Base-by-base conservation (phyloP, 2,329 filamentous ascomycete genomes). In the Colletotrichum sp. region DNA sequence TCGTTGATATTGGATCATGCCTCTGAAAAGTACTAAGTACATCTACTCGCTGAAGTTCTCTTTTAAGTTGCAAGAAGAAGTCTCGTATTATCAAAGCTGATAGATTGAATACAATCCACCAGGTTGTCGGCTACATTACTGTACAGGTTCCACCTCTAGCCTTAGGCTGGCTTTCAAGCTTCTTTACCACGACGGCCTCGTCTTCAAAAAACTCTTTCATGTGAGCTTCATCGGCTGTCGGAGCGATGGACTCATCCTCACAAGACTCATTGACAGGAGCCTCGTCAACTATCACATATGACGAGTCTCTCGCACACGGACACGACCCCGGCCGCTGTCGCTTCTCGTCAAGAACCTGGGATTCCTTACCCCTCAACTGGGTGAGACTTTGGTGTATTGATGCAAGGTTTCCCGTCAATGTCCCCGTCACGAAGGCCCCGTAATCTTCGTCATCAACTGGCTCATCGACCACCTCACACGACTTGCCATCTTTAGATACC, bases 81-180 rank as follows among this genome's bases (percentile, higher is more conserved):
- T 18, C 36, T 44, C 36, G 16, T n/a, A 52, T 52, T 21, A 3
- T 52, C 44, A 13, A 21, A 52, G 44, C n/a, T 52, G 44, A 24
- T 24, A 21, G n/a, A 52, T 21, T 13, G 6, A 24, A 52, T 1
- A 30, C 1, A 21, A 13, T 21, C n/a, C 6, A 49, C 2, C 5
- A 52, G 9, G n/a, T 21, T 13, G 10, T 52, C n/a, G 7, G 10
- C 44, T 21, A 52, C 44, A 52, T 52, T 21, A 52, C 44, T 21
- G 12, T 21, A 13, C 44, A 52, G 2, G 2, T 7, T 52, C 10
- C n/a, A 13, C 6, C 44, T 3, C 10, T 13, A 2, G 10, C n/a
- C 44, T 52, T 0, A 1, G 10, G 0, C 3, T 24, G 44, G n/a
- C 44, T 5, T 1, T 52, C 44, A 52, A n/a, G 44, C 6, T 13